Percentiles rank a stretch among this genome's conserved stretches.
Evolutionary conservation across 192 early-diverging fungal genomes (phyloP).

Genomic region (Backusella macrospora): DNA sequence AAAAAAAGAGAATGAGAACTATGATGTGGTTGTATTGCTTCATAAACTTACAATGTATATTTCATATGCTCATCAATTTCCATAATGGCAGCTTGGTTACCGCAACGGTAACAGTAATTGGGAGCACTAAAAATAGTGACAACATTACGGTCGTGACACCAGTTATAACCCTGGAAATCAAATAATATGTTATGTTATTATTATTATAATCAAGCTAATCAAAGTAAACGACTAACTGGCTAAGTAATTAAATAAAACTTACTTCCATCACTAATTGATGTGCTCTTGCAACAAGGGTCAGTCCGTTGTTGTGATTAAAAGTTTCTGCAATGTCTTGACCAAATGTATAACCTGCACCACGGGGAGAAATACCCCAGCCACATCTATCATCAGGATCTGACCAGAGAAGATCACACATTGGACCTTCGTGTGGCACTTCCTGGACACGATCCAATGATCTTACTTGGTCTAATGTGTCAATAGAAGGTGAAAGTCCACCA

Average conservation of each 20-base stretch:
- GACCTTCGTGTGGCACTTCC: slow-evolving; percentile 86
- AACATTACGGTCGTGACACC: slow-evolving; percentile 97
- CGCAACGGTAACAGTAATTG: slow-evolving; percentile 99
- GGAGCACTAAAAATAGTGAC: slow-evolving; percentile 99
- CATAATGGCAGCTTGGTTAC: slow-evolving; percentile 99
- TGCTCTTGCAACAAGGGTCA: slow-evolving; percentile 95
- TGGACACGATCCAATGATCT: slow-evolving; percentile 93
- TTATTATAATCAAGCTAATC: background rate
- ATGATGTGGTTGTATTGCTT: background rate
- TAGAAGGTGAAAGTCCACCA: slow-evolving; percentile 93
- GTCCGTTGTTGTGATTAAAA: slow-evolving; percentile 93
- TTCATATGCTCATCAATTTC: slow-evolving; percentile 99
- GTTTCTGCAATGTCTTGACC: slow-evolving; percentile 87
- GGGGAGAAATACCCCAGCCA: slow-evolving; percentile 87
- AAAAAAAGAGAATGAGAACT: background rate
- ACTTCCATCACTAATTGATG: slow-evolving; percentile 93
- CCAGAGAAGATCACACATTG: slow-evolving; percentile 89
- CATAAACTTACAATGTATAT: slow-evolving; percentile 86
- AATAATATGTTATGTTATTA: background rate
- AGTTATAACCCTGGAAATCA: slow-evolving; percentile 86
- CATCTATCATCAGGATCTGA: slow-evolving; percentile 87
- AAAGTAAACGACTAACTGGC: background rate
- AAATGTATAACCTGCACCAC: slow-evolving; percentile 89
- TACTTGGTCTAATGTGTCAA: slow-evolving; percentile 95
- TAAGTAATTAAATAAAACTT: slow-evolving; percentile 4